A percentile compares a stretch with the other conserved stretches of the same genome.
Conservation (phyloP, 495 filamentous ascomycete species). For the Podospora bellae-mahoneyi region DNA sequence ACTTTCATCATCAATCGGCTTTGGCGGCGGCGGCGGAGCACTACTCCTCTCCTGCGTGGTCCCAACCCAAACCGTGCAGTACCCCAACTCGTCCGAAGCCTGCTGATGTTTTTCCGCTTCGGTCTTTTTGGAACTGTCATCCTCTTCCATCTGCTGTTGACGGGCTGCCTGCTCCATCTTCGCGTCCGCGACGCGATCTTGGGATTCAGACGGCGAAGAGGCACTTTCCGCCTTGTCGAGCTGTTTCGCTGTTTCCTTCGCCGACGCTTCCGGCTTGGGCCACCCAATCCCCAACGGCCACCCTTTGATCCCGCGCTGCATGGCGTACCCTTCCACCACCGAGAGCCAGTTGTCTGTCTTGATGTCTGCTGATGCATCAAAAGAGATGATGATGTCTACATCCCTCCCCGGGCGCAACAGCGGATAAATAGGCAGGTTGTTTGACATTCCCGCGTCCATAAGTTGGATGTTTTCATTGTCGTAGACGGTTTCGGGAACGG, state of each 20-base stretch:
- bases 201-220: slow-evolving; percentile 53
- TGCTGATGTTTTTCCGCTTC: slow-evolving; percentile 35
- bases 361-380: slow-evolving; percentile 41
- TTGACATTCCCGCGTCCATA: slow-evolving; percentile 98
- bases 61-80: slow-evolving; percentile 95
- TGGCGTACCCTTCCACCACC: slow-evolving; percentile 86
- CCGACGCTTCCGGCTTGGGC: slow-evolving; percentile 59
- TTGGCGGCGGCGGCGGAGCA: slow-evolving; percentile 56
- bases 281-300: slow-evolving; percentile 93
- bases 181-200: slow-evolving; percentile 61
- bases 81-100: slow-evolving; percentile 62
- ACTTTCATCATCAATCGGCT: slow-evolving; percentile 46
- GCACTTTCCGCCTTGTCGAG: slow-evolving; percentile 66
- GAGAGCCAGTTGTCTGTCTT: slow-evolving; percentile 73
- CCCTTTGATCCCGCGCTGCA: slow-evolving; percentile 80
- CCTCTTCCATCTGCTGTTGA: slow-evolving; percentile 16
- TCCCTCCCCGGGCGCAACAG: slow-evolving; percentile 81
- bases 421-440: slow-evolving; percentile 94
- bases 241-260: slow-evolving; percentile 55
- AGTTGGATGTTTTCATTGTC: slow-evolving; percentile 69
- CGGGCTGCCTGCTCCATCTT: slow-evolving; percentile 47
- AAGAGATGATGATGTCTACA: slow-evolving; percentile 77
- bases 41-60: slow-evolving; percentile 65
- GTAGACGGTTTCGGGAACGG: slow-evolving; percentile 71
- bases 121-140: slow-evolving; percentile 13